These are phyloP conservation scores for Salix suchowensis DNA, from an alignment of 345 rosid genomes.

Conservation along the genomic window DNA sequence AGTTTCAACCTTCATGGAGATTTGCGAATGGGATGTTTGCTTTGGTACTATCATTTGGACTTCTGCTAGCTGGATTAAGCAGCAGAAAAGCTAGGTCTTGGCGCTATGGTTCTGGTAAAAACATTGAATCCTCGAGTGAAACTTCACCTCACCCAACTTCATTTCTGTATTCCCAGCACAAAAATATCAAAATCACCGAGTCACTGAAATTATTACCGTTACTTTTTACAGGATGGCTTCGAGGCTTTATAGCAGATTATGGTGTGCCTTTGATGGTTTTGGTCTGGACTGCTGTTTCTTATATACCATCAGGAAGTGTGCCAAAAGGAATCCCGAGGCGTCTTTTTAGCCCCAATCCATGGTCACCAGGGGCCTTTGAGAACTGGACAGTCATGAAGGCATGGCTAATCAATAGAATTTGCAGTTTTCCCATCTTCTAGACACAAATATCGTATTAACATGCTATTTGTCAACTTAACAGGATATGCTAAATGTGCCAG, in stretches of 20 bases:
- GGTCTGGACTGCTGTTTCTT: slow-evolving; percentile 28
- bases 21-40: slow-evolving; percentile 32
- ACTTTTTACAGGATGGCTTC: slow-evolving; percentile 15
- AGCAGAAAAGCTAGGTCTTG: slow-evolving; percentile 33
- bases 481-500: slow-evolving; percentile 29
- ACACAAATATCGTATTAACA: background rate
- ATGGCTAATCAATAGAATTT: background rate
- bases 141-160: background rate
- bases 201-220: background rate
- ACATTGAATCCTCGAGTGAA: background rate
- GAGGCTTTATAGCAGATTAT: slow-evolving; percentile 28
- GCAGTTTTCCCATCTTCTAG: background rate
- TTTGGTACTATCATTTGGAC: slow-evolving; percentile 25
- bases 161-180: background rate
- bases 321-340: slow-evolving; percentile 27
- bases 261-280: slow-evolving; percentile 30
- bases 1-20: slow-evolving; percentile 24
- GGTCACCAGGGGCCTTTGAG: slow-evolving; percentile 27
- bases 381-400: slow-evolving; percentile 31
- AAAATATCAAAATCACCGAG: background rate
- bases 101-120: slow-evolving; percentile 31
- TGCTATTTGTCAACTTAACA: slow-evolving; percentile 18
- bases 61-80: slow-evolving; percentile 19
- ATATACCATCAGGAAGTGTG: slow-evolving; percentile 16
- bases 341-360: slow-evolving; percentile 27